Conservation (phyloP, 306 rosid genomes). For the Castanea mollissima region DNA sequence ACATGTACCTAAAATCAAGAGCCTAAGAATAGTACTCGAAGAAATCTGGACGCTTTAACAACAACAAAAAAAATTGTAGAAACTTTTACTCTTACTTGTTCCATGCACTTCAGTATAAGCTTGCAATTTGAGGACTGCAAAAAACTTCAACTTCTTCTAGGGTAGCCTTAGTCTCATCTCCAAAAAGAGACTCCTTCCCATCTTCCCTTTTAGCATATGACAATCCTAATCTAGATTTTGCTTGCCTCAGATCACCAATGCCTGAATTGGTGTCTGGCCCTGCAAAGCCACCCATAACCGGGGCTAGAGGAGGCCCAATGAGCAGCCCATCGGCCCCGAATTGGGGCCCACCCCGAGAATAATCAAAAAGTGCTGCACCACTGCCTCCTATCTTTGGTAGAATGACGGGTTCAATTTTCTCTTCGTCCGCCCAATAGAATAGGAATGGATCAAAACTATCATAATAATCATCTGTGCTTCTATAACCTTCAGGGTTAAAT, state of each 20-base stretch:
- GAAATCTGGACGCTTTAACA: too few relatives aligned
- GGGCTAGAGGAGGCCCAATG: slow-evolving; percentile 50
- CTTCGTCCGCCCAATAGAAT: slow-evolving; percentile 52
- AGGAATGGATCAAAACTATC: slow-evolving; percentile 86
- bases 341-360: slow-evolving; percentile 71
- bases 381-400: slow-evolving; percentile 54
- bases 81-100: slow-evolving; percentile 5
- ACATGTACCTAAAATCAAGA: neutral
- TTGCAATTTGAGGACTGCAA: slow-evolving; percentile 88
- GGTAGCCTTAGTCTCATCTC: slow-evolving; percentile 64
- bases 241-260: slow-evolving; percentile 73
- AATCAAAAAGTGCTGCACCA: slow-evolving; percentile 59
- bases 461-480: slow-evolving; percentile 91
- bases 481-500: slow-evolving; percentile 87
- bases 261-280: slow-evolving; percentile 60
- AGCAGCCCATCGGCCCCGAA: slow-evolving; percentile 88
- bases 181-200: slow-evolving; percentile 81
- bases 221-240: slow-evolving; percentile 77
- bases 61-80: too few relatives aligned
- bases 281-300: slow-evolving; percentile 56
- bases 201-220: slow-evolving; percentile 88
- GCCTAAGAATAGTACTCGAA: neutral
- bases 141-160: slow-evolving; percentile 78
- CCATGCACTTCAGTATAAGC: slow-evolving; percentile 51
- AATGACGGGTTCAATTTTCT: slow-evolving; percentile 32